Conservation (phyloP, 1,284 basidiomycete genomes). For the Ceratobasidium theobromae region DNA sequence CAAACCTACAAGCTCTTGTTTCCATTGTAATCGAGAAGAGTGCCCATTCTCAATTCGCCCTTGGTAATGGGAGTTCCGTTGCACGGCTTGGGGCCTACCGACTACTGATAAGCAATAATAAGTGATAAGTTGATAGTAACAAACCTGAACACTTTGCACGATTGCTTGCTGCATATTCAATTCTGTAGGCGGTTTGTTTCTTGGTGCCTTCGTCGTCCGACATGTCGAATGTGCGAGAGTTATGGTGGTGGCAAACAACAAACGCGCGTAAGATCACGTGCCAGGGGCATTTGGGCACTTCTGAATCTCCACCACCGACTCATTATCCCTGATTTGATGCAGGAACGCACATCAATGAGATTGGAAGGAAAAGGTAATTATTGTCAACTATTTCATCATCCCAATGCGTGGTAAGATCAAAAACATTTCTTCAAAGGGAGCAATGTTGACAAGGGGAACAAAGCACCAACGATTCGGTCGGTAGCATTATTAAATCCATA, state of each 20-base stretch:
- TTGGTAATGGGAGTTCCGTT: constrained; percentile 70
- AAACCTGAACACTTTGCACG: constrained; percentile 83
- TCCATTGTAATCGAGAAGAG: constrained; percentile 74
- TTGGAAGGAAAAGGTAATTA: background rate
- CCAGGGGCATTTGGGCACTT: background rate
- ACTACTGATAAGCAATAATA: constrained; percentile 36
- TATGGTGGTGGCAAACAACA: background rate
- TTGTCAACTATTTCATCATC: too few relatives aligned
- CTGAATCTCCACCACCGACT: background rate
- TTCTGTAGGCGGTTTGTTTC: constrained; percentile 60
- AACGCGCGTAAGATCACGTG: background rate
- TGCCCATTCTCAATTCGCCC: constrained; percentile 70
- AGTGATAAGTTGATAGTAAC: constrained; percentile 36
- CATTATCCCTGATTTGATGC: background rate
- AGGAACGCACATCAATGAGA: background rate
- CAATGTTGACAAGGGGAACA: too few relatives aligned
- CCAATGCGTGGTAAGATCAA: too few relatives aligned
- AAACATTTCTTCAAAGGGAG: too few relatives aligned
- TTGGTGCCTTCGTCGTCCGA: constrained; percentile 57
- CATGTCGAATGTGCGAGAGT: constrained; percentile 45
- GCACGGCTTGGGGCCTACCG: constrained; percentile 77
- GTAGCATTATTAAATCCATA: too few relatives aligned
- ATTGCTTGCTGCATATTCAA: constrained; percentile 64
- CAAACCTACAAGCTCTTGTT: constrained; percentile 55
- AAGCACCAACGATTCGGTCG: too few relatives aligned